Evolutionary conservation across 768 basidiomycete genomes (phyloP), one percentile per base, ranked within the genome.

Genomic region (Boletellus ananiceps): DNA sequence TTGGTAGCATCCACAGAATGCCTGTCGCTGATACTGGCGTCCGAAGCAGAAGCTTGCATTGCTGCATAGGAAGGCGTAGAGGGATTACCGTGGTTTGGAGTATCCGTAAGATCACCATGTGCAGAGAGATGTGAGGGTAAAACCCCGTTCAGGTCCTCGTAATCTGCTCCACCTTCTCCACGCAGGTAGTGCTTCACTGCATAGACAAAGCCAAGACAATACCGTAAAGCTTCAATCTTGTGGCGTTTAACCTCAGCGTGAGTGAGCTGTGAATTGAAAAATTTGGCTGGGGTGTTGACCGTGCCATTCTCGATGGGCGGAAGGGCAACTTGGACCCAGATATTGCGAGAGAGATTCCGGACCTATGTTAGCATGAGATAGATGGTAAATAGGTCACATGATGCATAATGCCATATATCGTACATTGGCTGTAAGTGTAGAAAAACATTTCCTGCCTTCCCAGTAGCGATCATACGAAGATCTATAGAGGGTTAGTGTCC

Each of bases 391-490:
- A 13, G 41, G 18, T 18, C 9, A 46, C 38, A 5, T 39, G 14
- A 43, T 34, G 15, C 23, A 14, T 39, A 15, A 43, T 34, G 15
- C 23, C 6, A 40, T 29, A 29, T 29, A 8, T 46, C 68, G 43
- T 59, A 80, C 80, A 60, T 84, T 82, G 13, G 89, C 78, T 11
- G 78, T 81, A 48, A 94, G 64, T 8, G 80, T 58, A 0, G 85
- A 83, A 61, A 93, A 93, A 37, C 83, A 80, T 66, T 88, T 95
- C 56, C 93, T 76, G 41, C 93, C 93, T 71, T 93, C 92, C 77
- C 84, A 89, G 59, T 84, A 91, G 31, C 88, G 83, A 58, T 92
- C 88, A 57, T 91, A 93, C 8, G 88, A 90, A 19, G 88, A 91
- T 44, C 84, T 89, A 49, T 56, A 46, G 54, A 15, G 39, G 15